Evolutionary conservation across 2,329 filamentous ascomycete genomes (phyloP).

Genomic region (Basipetospora chlamydospora): DNA sequence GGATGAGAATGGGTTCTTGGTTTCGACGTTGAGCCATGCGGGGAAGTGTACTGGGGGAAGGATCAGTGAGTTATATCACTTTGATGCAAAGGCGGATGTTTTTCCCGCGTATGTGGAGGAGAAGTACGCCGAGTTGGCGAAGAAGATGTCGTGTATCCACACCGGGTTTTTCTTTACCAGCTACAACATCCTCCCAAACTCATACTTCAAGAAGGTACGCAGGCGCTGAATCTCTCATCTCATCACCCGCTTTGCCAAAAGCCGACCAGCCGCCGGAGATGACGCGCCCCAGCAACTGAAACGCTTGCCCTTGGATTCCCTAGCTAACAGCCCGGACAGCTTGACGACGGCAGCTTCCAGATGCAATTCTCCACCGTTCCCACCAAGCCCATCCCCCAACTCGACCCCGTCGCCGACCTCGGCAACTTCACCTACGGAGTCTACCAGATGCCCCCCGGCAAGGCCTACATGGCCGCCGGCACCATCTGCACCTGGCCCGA

Average conservation of each 20-base stretch:
- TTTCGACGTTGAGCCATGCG: slow-evolving; percentile 35
- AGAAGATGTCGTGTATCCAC: slow-evolving; percentile 23
- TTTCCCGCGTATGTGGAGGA: slow-evolving; percentile 27
- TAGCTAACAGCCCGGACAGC: background rate
- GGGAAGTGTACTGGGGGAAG: slow-evolving; percentile 28
- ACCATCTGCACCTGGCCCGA: slow-evolving; percentile 30
- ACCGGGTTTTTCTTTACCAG: slow-evolving; percentile 28
- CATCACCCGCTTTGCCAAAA: too few relatives aligned
- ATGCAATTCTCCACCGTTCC: slow-evolving; percentile 31
- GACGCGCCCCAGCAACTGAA: background rate
- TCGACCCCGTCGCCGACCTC: slow-evolving; percentile 30
- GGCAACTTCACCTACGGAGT: slow-evolving; percentile 34
- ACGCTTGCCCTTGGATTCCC: background rate
- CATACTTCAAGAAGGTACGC: slow-evolving; percentile 30
- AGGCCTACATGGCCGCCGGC: slow-evolving; percentile 32
- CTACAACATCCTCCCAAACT: slow-evolving; percentile 28
- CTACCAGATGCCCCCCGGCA: slow-evolving; percentile 31
- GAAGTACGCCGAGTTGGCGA: slow-evolving; percentile 23
- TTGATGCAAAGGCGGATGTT: slow-evolving; percentile 35
- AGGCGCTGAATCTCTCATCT: too few relatives aligned
- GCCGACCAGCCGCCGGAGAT: too few relatives aligned
- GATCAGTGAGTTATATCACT: slow-evolving; percentile 35
- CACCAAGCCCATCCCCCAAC: slow-evolving; percentile 24
- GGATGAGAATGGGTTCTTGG: slow-evolving; percentile 31
- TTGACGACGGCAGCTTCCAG: slow-evolving; percentile 24